These are phyloP conservation scores for Neoconidiobolus thromboides DNA, from an alignment of 371 early-diverging fungal species.

Conservation along the genomic window DNA sequence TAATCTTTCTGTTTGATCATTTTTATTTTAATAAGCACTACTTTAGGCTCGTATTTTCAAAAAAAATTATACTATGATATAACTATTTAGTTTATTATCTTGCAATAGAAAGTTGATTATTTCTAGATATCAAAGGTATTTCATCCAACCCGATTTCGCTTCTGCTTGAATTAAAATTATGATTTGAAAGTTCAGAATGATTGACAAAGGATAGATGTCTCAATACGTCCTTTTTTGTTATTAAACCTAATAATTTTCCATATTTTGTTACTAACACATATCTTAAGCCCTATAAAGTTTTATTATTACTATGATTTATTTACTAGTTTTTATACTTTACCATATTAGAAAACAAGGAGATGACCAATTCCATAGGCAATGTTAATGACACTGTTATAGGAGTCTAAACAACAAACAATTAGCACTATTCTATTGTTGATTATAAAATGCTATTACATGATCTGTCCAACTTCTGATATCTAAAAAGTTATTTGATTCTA, in stretches of 20 bases:
- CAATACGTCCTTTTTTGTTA: constrained; percentile 51
- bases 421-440: constrained; percentile 4
- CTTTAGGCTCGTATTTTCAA: too few relatives aligned
- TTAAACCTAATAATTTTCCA: constrained; percentile 30
- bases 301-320: neutral
- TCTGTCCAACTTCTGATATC: constrained; percentile 45
- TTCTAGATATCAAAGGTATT: too few relatives aligned
- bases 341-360: constrained; percentile 53
- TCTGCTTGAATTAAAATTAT: neutral
- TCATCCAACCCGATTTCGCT: too few relatives aligned
- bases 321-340: constrained; percentile 10
- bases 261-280: constrained; percentile 33
- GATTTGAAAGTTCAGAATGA: constrained; percentile 9
- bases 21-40: too few relatives aligned
- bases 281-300: constrained; percentile 23
- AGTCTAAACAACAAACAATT: constrained; percentile 15
- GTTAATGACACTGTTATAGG: constrained; percentile 42
- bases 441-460: constrained; percentile 12
- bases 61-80: too few relatives aligned
- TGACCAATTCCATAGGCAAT: constrained; percentile 50
- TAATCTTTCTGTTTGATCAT: too few relatives aligned
- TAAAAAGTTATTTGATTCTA: constrained; percentile 27
- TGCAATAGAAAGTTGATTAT: too few relatives aligned
- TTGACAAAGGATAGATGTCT: constrained; percentile 22
- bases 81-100: too few relatives aligned